Percentiles rank a stretch among this genome's conserved stretches.
phyloP scores from a whole-genome alignment of 495 filamentous ascomycete genomes.

The Podospora pseudocomata region DNA sequence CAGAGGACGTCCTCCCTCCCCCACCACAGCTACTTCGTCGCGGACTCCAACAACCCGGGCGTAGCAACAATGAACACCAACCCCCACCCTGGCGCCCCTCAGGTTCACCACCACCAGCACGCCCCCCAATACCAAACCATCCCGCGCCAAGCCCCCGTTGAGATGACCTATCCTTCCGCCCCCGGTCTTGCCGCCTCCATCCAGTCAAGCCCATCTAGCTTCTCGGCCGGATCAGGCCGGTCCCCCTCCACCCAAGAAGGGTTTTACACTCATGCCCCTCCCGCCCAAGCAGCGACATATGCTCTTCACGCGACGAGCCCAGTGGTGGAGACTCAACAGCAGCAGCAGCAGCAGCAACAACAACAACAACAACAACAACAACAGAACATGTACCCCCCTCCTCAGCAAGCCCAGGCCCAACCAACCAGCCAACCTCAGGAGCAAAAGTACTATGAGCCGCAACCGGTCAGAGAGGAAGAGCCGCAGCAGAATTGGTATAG shows the following conservation, averaged over 20 bases:
- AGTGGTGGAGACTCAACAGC: constrained; percentile 15
- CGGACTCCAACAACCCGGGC: constrained; percentile 50
- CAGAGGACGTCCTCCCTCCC: constrained; percentile 42
- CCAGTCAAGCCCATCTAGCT: constrained; percentile 50
- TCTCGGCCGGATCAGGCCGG: constrained; percentile 43
- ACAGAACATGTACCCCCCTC: constrained; percentile 21
- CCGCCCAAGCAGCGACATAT: constrained; percentile 38
- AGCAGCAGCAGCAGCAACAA: constrained; percentile 28
- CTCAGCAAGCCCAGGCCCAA: constrained; percentile 18
- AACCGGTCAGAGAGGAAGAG: constrained; percentile 30
- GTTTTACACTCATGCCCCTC: constrained; percentile 45
- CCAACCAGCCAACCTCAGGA: constrained; percentile 22
- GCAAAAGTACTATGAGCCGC: constrained; percentile 27
- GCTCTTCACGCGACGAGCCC: constrained; percentile 40
- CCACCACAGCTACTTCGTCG: constrained; percentile 45
- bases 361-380: constrained; percentile 27
- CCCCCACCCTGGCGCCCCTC: constrained; percentile 21
- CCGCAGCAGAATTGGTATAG: constrained; percentile 42
- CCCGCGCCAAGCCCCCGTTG: constrained; percentile 39
- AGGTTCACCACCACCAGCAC: constrained; percentile 7
- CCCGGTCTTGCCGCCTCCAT: constrained; percentile 36
- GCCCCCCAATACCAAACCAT: constrained; percentile 41
- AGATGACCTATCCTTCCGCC: constrained; percentile 37
- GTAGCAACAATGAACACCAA: constrained; percentile 53
- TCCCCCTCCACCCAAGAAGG: constrained; percentile 44